Percentiles rank a stretch among this genome's conserved stretches.
Conservation (phyloP, 441 rosid genomes). For the Pelargonium fulgidum region DNA sequence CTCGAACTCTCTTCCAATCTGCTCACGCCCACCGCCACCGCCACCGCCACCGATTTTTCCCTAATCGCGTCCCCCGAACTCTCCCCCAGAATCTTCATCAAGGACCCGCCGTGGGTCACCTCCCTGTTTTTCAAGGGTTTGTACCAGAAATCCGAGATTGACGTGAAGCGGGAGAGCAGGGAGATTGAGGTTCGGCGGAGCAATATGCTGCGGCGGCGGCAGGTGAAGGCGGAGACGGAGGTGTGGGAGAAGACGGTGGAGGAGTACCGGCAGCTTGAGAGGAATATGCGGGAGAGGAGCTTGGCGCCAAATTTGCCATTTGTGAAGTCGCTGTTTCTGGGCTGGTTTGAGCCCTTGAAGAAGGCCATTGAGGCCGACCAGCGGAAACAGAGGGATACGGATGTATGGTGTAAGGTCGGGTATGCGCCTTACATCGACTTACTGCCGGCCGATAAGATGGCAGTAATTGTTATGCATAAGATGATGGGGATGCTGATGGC, state of each 20-base stretch:
- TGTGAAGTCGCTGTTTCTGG: slow-evolving; percentile 73
- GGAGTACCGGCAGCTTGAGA: slow-evolving; percentile 68
- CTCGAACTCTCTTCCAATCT: neutral
- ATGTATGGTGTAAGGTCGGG: slow-evolving; percentile 26
- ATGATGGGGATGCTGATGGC: slow-evolving; percentile 81
- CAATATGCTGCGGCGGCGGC: slow-evolving; percentile 46
- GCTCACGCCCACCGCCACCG: neutral
- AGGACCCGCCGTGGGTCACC: slow-evolving; percentile 3
- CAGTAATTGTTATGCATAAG: slow-evolving; percentile 89
- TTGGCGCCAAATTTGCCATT: slow-evolving; percentile 90
- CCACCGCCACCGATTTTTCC: too few relatives aligned
- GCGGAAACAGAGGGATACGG: slow-evolving; percentile 26
- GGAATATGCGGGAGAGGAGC: slow-evolving; percentile 86
- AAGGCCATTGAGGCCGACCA: slow-evolving; percentile 70
- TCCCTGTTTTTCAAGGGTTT: neutral
- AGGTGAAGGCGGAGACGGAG: slow-evolving; percentile 74
- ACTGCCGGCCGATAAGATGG: slow-evolving; percentile 84
- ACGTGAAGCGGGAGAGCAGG: neutral
- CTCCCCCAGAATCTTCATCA: neutral
- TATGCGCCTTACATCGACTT: slow-evolving; percentile 44
- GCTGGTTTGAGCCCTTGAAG: slow-evolving; percentile 90
- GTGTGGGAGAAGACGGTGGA: slow-evolving; percentile 81
- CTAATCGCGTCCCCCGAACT: neutral
- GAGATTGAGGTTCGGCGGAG: slow-evolving; percentile 57
- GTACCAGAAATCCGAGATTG: neutral